phyloP scores from a whole-genome alignment of 2,329 filamentous ascomycete genomes.

The Podosphaera fusca region DNA sequence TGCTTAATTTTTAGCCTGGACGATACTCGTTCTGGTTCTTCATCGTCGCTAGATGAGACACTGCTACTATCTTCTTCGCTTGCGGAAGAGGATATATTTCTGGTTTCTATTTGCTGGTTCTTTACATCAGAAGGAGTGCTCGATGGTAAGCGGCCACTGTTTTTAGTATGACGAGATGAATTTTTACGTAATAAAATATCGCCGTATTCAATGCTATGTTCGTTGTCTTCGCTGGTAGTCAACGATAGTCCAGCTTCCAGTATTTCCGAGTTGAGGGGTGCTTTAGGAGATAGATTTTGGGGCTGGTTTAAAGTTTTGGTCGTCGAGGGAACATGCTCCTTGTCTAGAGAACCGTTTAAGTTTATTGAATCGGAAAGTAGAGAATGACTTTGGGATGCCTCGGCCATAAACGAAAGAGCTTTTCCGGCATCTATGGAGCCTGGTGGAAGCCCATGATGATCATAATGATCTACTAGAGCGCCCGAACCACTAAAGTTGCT shows the following conservation, averaged over 20 bases:
- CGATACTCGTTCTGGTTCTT: constrained; percentile 18
- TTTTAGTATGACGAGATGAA: constrained; percentile 11
- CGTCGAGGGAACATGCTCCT: too few species aligned
- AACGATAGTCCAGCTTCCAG: too few species aligned
- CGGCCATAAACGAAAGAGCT: constrained; percentile 12
- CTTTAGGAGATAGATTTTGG: too few species aligned
- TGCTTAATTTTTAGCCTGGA: constrained; percentile 13
- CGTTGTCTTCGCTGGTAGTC: constrained; percentile 1
- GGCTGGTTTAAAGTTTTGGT: too few species aligned
- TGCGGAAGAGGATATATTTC: constrained; percentile 3
- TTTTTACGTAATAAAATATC: constrained; percentile 6
- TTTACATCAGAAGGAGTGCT: too few species aligned
- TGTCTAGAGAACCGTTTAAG: too few species aligned
- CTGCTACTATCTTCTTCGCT: constrained; percentile 8
- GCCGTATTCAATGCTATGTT: constrained; percentile 6
- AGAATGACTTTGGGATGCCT: constrained; percentile 7
- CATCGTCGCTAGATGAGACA: constrained; percentile 17
- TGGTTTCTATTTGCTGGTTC: background rate
- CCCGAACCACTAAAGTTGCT: constrained; percentile 8
- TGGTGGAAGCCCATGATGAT: constrained; percentile 14
- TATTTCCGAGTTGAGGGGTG: too few species aligned
- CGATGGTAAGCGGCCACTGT: too few species aligned
- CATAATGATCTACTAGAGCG: constrained; percentile 13
- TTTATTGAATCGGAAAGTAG: constrained; percentile 2
- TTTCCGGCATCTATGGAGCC: constrained; percentile 14